Evolutionary conservation across 2,329 filamentous ascomycete genomes (phyloP).

Genomic region (Chaetomium olivaceum): DNA sequence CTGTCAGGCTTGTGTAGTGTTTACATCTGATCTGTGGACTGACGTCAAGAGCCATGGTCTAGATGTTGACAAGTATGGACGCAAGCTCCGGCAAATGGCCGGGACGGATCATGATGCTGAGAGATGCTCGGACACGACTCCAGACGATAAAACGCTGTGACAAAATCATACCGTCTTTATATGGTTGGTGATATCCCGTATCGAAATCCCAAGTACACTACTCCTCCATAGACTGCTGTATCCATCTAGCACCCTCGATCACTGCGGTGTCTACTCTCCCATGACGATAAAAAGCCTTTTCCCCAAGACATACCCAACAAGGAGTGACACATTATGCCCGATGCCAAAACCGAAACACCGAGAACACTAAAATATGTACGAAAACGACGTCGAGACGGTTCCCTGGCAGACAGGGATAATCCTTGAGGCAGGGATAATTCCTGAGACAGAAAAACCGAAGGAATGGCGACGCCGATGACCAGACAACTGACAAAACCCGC

Average conservation of each 20-base stretch:
- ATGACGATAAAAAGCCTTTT: background rate
- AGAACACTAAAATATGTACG: constrained; percentile 1
- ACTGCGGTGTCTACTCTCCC: background rate
- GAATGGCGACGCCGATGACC: background rate
- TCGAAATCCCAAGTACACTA: background rate
- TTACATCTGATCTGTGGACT: too few relatives aligned
- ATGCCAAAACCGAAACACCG: background rate
- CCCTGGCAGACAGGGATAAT: background rate
- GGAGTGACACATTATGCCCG: background rate
- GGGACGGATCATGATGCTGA: background rate
- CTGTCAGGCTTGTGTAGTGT: too few relatives aligned
- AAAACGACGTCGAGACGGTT: background rate
- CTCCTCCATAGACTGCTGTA: background rate
- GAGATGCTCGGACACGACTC: too few relatives aligned
- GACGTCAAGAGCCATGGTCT: too few relatives aligned
- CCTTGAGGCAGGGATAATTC: background rate
- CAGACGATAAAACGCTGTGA: background rate
- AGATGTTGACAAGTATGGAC: too few relatives aligned
- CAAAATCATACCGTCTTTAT: background rate
- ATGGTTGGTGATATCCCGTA: background rate
- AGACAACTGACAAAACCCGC: constrained; percentile 8
- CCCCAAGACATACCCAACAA: background rate
- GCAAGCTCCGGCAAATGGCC: too few relatives aligned
- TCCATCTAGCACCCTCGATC: background rate
- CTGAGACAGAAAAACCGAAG: background rate